Conservation (phyloP, 345 rosid species). For the Arabidopsis arenosa region DNA sequence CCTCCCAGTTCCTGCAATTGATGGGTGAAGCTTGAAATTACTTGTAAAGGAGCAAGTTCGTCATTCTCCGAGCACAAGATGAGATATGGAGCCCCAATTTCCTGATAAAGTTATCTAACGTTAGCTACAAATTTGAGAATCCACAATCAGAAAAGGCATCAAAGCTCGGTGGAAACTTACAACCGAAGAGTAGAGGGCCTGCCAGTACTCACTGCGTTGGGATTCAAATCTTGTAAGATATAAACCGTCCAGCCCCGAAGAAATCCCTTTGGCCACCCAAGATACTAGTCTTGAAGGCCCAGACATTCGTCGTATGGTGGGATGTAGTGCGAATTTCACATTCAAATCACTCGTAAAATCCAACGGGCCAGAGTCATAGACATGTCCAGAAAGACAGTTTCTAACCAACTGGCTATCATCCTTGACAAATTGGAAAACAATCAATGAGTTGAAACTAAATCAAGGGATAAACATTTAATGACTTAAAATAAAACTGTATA, state of each 20-base stretch:
- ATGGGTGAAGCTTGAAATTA: constrained; percentile 59
- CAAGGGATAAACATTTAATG: not conserved
- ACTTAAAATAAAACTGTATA: constrained; percentile 1
- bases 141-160: not conserved
- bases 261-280: constrained; percentile 78
- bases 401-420: constrained; percentile 72
- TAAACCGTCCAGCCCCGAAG: constrained; percentile 80
- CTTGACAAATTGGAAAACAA: constrained; percentile 45
- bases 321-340: constrained; percentile 68
- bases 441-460: not conserved
- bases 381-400: constrained; percentile 79
- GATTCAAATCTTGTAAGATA: constrained; percentile 83
- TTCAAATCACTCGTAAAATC: constrained; percentile 86
- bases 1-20: constrained; percentile 74
- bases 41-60: constrained; percentile 65
- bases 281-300: constrained; percentile 73
- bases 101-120: constrained; percentile 50
- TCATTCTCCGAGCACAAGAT: constrained; percentile 85
- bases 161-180: constrained; percentile 55
- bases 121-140: constrained; percentile 10
- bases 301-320: constrained; percentile 70
- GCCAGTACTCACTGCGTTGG: constrained; percentile 93
- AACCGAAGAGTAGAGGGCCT: constrained; percentile 70
- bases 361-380: constrained; percentile 87
- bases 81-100: constrained; percentile 81